Percentiles rank a stretch among this genome's conserved stretches.
Evolutionary conservation across 805 yeast species (phyloP).

Genomic region (Teunomyces funiuensis): DNA sequence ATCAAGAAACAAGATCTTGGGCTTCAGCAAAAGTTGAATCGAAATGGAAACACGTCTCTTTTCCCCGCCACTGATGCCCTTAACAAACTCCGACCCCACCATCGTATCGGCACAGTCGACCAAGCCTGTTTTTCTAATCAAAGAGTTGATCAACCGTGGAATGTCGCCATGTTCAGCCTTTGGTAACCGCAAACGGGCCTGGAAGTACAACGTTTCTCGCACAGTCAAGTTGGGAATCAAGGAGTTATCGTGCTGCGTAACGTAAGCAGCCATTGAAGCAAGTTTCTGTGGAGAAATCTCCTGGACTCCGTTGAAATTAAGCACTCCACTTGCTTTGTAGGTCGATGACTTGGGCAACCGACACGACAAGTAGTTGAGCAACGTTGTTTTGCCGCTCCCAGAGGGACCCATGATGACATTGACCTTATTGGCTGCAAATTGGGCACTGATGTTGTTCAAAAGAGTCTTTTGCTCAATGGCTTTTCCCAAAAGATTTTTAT

Average conservation of each 20-base stretch:
- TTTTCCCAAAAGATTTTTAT: slow-evolving; percentile 2
- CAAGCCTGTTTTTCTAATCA: slow-evolving; percentile 70
- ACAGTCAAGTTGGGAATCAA: slow-evolving; percentile 73
- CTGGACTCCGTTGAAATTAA: slow-evolving; percentile 28
- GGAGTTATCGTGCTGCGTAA: slow-evolving; percentile 77
- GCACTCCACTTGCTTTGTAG: slow-evolving; percentile 24
- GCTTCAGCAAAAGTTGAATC: slow-evolving; percentile 69
- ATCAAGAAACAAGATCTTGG: slow-evolving; percentile 70
- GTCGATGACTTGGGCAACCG: slow-evolving; percentile 37
- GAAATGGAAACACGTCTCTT: slow-evolving; percentile 83
- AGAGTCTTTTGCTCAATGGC: slow-evolving; percentile 12
- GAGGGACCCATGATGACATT: slow-evolving; percentile 83
- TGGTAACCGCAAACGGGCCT: slow-evolving; percentile 68
- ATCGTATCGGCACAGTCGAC: slow-evolving; percentile 74
- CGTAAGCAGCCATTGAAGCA: slow-evolving; percentile 60
- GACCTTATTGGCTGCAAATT: slow-evolving; percentile 53
- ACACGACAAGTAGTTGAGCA: slow-evolving; percentile 62
- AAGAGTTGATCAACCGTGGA: slow-evolving; percentile 50
- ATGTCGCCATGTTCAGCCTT: slow-evolving; percentile 31
- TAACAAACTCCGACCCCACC: slow-evolving; percentile 36
- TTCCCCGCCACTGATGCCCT: slow-evolving; percentile 54
- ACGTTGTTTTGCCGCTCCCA: slow-evolving; percentile 74
- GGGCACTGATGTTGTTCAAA: slow-evolving; percentile 48
- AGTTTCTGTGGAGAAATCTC: slow-evolving; percentile 23
- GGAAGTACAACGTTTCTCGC: slow-evolving; percentile 68